These are phyloP conservation scores for Trapa bicornis DNA, from an alignment of 345 rosid genomes.

Conservation along the genomic window DNA sequence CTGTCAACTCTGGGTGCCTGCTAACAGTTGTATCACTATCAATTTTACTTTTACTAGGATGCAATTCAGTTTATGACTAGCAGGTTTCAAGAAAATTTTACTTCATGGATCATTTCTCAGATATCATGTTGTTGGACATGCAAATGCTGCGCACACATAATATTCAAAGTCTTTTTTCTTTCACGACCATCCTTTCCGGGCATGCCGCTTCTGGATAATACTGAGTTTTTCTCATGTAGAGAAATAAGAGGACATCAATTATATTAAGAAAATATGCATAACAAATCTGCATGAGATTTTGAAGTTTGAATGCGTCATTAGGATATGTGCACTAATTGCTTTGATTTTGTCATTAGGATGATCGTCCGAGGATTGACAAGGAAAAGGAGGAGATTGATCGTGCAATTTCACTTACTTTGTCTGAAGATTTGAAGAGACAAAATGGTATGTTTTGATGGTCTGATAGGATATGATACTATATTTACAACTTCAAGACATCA, in stretches of 20 bases:
- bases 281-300: background rate
- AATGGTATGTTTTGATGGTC: conserved; percentile 23
- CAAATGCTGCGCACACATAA: background rate
- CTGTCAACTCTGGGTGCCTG: background rate
- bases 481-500: background rate
- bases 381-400: conserved; percentile 63
- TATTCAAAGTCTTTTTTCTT: background rate
- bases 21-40: background rate
- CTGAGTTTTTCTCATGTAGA: background rate
- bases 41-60: background rate
- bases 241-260: background rate
- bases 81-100: background rate
- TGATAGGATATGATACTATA: background rate
- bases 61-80: background rate
- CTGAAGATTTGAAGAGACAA: conserved; percentile 49
- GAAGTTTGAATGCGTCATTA: background rate
- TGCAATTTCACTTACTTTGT: conserved; percentile 49
- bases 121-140: background rate
- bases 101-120: background rate
- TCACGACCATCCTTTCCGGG: background rate
- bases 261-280: background rate
- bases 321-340: background rate
- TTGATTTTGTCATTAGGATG: conserved; percentile 32
- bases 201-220: background rate
- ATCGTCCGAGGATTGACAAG: conserved; percentile 36